Evolutionary conservation across 495 filamentous ascomycete species (phyloP), one percentile per base, ranked within the genome.

Genomic region (Haplographium delicatum): DNA sequence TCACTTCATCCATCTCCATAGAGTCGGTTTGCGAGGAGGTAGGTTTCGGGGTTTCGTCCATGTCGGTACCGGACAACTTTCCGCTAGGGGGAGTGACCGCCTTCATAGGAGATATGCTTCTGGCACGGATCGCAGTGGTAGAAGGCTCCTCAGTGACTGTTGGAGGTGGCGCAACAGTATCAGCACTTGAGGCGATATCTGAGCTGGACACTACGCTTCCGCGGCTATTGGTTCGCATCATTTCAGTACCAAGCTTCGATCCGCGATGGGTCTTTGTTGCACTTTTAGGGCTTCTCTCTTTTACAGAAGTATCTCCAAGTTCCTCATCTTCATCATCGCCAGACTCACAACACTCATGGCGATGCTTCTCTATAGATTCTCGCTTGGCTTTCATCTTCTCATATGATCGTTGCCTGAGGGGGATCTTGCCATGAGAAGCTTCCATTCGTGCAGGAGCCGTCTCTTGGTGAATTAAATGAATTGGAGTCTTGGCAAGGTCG

Each of bases 301-400:
- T 76, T 5, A 75, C 69, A 25, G 74, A 74, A 20, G 72, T 60
- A 47, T 78, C 71, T 7, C 86, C 88, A 9, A 94, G 78, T 59
- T 94, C 90, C 44, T 95, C 90, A 44, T 96, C 90, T 66, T 96
- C 90, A 58, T 95, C 90, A 59, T 94, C 90, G 0, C 88, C 89
- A 24, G 87, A 94, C 58, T 93, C 89, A 10, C 80, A 87, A 56
- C 85, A 82, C 52, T 95, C 88, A 50, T 83, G 73, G 8, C 83
- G 78, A 46, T 84, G 78, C 53, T 80, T 86, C 62, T 93, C 88
- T 16, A 89, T 67, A 9, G 83, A 85, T 45, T 88, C 82, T 10
- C 84, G 79, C 65, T 86, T 91, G 4, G 83, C 85, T 50, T 78
- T 80, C 26, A 93, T 78, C 44, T 85, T 81, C 63, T 95, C 89